These are phyloP conservation scores for Corymbia citriodora DNA, from an alignment of 441 rosid genomes.

Conservation along the genomic window DNA sequence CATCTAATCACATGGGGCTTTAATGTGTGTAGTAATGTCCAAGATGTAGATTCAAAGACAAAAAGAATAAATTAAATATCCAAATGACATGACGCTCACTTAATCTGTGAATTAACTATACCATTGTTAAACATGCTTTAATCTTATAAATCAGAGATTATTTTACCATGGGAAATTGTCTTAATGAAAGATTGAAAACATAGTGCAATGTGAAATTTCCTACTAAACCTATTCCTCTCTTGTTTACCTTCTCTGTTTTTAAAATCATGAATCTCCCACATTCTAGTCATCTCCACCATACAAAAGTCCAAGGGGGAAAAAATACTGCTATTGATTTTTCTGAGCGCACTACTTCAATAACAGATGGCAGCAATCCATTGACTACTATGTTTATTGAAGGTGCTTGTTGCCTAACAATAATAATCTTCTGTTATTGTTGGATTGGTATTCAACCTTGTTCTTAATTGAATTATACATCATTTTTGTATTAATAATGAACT, in stretches of 20 bases:
- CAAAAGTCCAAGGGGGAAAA: not conserved
- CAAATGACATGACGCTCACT: not conserved
- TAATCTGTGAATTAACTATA: not conserved
- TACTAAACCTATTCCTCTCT: not conserved
- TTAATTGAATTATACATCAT: not conserved
- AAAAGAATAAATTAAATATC: not conserved
- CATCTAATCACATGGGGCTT: not conserved
- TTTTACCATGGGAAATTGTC: not conserved
- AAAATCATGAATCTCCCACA: not conserved
- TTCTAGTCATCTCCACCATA: not conserved
- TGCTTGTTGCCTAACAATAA: not conserved
- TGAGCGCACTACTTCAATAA: not conserved
- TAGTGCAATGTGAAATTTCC: not conserved
- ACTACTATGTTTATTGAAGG: not conserved
- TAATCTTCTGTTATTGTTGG: not conserved
- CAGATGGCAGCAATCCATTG: not conserved
- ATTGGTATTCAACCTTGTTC: not conserved
- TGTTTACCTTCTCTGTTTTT: not conserved
- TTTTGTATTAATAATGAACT: not conserved
- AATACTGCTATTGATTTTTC: not conserved
- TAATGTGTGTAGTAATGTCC: not conserved
- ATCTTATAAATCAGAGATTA: not conserved
- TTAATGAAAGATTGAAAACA: not conserved
- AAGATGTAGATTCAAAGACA: not conserved
- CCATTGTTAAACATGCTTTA: not conserved